Conservation (phyloP, 2,329 filamentous ascomycete species). For the Ascochyta rabiei region DNA sequence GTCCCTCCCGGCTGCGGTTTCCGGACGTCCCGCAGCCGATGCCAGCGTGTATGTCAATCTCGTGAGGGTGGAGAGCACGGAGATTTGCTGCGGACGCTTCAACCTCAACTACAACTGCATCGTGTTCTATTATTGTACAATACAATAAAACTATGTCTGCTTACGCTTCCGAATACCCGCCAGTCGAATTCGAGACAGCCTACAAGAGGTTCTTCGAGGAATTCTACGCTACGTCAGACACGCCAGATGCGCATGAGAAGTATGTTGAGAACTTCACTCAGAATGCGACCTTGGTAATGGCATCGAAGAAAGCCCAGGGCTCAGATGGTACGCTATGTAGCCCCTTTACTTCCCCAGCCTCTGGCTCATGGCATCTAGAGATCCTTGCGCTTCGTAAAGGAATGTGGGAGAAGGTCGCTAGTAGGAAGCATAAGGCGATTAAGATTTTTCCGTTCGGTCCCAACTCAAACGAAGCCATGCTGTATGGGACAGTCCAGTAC, state of each 20-base stretch:
- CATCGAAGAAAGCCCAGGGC: conserved; percentile 54
- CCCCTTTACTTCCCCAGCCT: not conserved
- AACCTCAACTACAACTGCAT: conserved; percentile 1
- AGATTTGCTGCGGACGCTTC: conserved; percentile 9
- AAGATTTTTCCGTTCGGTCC: conserved; percentile 60
- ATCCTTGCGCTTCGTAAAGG: conserved; percentile 58
- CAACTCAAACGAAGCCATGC: conserved; percentile 58
- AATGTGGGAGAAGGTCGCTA: conserved; percentile 60
- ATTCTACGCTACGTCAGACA: conserved; percentile 56
- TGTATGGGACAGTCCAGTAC: conserved; percentile 61
- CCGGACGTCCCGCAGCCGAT: conserved; percentile 6
- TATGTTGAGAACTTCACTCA: conserved; percentile 57
- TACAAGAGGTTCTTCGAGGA: conserved; percentile 54
- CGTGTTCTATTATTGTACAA: not conserved
- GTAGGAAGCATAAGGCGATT: conserved; percentile 53
- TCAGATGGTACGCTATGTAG: conserved; percentile 48
- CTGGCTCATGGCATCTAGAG: conserved; percentile 39
- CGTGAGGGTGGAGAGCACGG: conserved; percentile 5
- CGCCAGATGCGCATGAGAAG: conserved; percentile 55
- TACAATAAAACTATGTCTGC: conserved; percentile 27
- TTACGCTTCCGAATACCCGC: conserved; percentile 46
- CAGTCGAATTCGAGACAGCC: conserved; percentile 46
- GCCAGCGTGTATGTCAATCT: conserved; percentile 11
- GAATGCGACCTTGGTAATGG: conserved; percentile 61
- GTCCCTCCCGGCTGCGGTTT: conserved; percentile 5